Evolutionary conservation across 2,329 filamentous ascomycete genomes (phyloP), one percentile per base, ranked within the genome.

Genomic region (Arthrinium puccinioides): DNA sequence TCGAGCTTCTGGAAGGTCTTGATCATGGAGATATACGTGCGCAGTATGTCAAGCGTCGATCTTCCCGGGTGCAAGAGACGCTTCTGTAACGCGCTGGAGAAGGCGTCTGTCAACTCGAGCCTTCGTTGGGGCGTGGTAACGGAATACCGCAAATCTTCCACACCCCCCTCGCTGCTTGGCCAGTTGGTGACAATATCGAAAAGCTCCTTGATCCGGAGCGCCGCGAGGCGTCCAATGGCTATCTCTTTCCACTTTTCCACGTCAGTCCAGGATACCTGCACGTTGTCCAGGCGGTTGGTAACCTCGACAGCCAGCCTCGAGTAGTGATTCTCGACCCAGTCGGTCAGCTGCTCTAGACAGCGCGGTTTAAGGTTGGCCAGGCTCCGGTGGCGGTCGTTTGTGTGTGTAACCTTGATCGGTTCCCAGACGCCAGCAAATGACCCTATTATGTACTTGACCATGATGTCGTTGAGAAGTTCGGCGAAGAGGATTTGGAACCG

Each of bases 131-230:
- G 72, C 2, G 81, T 80, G 9, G 77, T 83, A 21, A 87, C 74
- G 31, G 82, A 79, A 37, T 80, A 74, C 43, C 82, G 73, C 44
- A 90, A 73, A 52, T 92, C 87, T 21, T 86, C 74, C 3, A 92
- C 70, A 1, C 82, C 87, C 3, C 81, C 80, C 38, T 73, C 69
- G 46, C 82, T 87, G 24, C 71, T 61, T 4, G 85, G 83, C 85
- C 85, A 92, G 39, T 74, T 69, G 40, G 84, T 70, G 31, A 88
- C 79, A 52, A 90, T 88, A 51, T 89, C 83, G 50, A 88, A 90
- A 9, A 92, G 66, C 51, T 87, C 79, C 7, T 73, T 68, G 31
- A 83, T 84, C 29, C 86, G 74, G 32, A 84, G 66, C 14, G 75
- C 71, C 3, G 84, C 84, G 13, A 90, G 69, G 30, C 81, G 74